Evolutionary conservation across 257 asterid species (phyloP), one percentile per base, ranked within the genome.

Genomic region (Oldenlandia corymbosa): DNA sequence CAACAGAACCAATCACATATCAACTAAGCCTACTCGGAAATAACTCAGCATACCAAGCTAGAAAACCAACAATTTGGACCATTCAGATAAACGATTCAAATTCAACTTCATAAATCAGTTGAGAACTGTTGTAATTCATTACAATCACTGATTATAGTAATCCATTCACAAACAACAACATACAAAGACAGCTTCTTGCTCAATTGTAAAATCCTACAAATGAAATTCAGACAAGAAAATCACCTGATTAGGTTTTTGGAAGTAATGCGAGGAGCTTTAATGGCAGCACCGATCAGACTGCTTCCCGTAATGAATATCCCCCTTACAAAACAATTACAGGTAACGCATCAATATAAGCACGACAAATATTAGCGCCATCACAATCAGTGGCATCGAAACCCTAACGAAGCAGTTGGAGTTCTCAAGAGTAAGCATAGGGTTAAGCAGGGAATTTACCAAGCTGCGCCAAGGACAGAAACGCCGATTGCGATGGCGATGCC

Each of bases 401-500:
- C 64, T 58, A 58, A 45, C 1, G 50, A 4, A 5, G 23, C 21
- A 45, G 1, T 16, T 18, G 21, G 4, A 55, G 32, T 37, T 26
- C 28, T 42, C 20, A 21, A 26, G 7, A 36, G 24, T 16, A 36
- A 46, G 2, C 5, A 3, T 1, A 59, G 56, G 45, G n/a, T 21
- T 18, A 16, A 10, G 60, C 26, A 56, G 61, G n/a, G 17, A 21
- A 51, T n/a, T 23, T 81, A 93, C 97, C 97, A 93, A 37, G 99
- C 97, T 36, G 99, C 99, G 41, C 99, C 99, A 74, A 92, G 97
- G 48, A 92, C 99, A 6, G 99, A 92, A 67, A 92, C 99, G 26
- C 99, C 99, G 54, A 92, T 89, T 10, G 99, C 83, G 56, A 92
- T 62, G 28, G 99, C 95, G 55, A 92, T 92, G 64, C 99, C 99